Base-by-base conservation (phyloP, 2,329 filamentous ascomycete genomes). In the Hirsutella minnesotensis region DNA sequence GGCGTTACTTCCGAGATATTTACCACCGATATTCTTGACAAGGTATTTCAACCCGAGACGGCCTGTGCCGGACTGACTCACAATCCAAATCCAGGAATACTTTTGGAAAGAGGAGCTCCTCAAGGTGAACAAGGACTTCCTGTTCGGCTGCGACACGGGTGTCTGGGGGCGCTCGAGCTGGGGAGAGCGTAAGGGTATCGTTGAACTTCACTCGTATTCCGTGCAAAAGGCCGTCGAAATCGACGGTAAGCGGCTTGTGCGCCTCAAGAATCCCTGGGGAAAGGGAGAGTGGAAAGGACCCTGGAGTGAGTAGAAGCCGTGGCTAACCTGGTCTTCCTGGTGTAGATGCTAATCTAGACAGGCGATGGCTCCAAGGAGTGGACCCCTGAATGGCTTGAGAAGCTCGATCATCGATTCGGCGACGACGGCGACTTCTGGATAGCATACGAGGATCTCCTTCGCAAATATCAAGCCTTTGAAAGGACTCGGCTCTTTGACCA, bases 321-420 rank as follows among this genome's bases (percentile, higher is more conserved):
- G 31, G 5, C 31, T 5, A 15, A 16, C 8, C 31, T 13, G 5
- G 31, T 33, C 8, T 16, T n/a, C n/a, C 10, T 33, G 31, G 5
- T 8, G 10, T 5, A 15, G n/a, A 13, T 61, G 15, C 61, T 19
- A 30, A 12, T 31, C 34, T 24, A 10, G 3, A 1, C 15, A 65
- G 70, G 69, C 3, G 86, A 92, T 54, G 86, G 86, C 0, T 86
- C 82, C 7, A 83, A 86, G 53, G 81, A 90, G 59, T 94, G 86
- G 86, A 90, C 83, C 1, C 70, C 83, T 0, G 80, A 88, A 50
- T 86, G 82, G 75, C 79, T 90, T 62, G 64, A 78, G 46, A 79
- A 81, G 52, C 70, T 92, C 1, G 70, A 73, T 38, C 83, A 89
- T 56, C 77, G 74, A 35, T 89, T 89, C 51, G 83, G 84, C 33